Evolutionary conservation across 805 yeast species (phyloP).

Genomic region (Debaryomyces prosopidis): DNA sequence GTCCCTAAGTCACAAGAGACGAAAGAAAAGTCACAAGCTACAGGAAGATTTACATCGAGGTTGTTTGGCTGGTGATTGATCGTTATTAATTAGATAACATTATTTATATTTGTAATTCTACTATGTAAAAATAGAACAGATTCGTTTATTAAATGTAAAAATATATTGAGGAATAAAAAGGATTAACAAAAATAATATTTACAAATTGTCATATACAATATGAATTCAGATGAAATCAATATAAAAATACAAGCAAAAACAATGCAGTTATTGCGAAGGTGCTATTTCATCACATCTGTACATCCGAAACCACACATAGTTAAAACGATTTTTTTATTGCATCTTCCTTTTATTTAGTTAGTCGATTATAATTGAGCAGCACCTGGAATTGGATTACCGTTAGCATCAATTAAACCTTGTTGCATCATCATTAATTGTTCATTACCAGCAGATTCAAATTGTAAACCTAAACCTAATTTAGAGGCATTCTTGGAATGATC

Average conservation of each 20-base stretch:
- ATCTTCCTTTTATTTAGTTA: slow-evolving; percentile 8
- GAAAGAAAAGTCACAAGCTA: slow-evolving; percentile 1
- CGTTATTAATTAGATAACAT: background rate
- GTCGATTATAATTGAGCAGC: slow-evolving; percentile 54
- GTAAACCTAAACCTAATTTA: slow-evolving; percentile 90
- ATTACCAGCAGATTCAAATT: slow-evolving; percentile 92
- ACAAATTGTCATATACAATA: slow-evolving; percentile 6
- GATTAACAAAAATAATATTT: slow-evolving; percentile 4
- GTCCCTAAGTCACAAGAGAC: background rate
- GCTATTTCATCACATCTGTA: background rate
- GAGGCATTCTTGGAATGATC: slow-evolving; percentile 76
- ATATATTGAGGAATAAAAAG: background rate
- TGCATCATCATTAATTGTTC: slow-evolving; percentile 91
- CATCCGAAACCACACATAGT: slow-evolving; percentile 2
- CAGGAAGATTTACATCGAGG: slow-evolving; percentile 22
- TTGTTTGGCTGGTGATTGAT: slow-evolving; percentile 39
- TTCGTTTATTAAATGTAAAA: background rate
- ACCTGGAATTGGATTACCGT: slow-evolving; percentile 84
- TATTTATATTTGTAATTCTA: background rate
- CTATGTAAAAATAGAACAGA: background rate
- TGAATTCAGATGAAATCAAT: background rate
- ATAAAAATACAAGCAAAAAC: background rate
- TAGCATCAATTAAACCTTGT: slow-evolving; percentile 78
- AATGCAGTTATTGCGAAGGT: background rate
- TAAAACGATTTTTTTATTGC: background rate